Evolutionary conservation across 225 moss, liverwort and hornwort species (phyloP), one percentile per base, ranked within the genome.

Genomic region (Pseudoscleropodium purum): DNA sequence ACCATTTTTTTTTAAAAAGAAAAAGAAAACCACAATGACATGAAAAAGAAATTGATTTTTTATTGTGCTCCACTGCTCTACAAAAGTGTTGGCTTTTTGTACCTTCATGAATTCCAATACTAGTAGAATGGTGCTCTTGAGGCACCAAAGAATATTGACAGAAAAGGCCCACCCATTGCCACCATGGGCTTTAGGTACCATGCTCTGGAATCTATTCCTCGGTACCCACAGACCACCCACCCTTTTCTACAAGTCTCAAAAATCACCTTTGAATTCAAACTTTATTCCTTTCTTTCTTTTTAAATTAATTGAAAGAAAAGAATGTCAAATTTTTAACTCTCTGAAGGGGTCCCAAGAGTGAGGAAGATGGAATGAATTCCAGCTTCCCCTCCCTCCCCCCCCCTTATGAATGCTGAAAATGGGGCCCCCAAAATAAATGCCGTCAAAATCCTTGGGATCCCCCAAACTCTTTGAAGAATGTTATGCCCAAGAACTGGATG

Each of bases 1-100:
- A 33, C 13, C 2, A 5, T 19, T 12, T 31, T 60, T 56, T 56
- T 7, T 60, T 61, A 1, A 25, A 11, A 10, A 34, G 2, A 7
- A 11, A 49, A 13, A 21, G 1, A 18, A 8, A 19, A 12, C 4
- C 51, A 51, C 51, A 51, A 51, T 13, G 10, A 4, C 51, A 3
- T 51, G 51, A 51, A 51, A 51, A 51, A n/a, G n/a, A 51, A 51
- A 51, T 51, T 51, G 51, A 51, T 51, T 51, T 51, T 51, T 51
- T 13, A 51, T 13, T 51, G 51, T 51, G 51, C 51, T 51, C 10
- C 3, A 23, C 3, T 52, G 3, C 23, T 8, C 13, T 0, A 0
- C 8, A 21, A 13, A 52, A 7, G 34, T 13, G 23, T 4, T 13
- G 0, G 1, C 49, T 52, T 21, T 52, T 21, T 52, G 5, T 34